Conservation (phyloP, 371 early-diverging fungal genomes). For the Rhizopus sp. region DNA sequence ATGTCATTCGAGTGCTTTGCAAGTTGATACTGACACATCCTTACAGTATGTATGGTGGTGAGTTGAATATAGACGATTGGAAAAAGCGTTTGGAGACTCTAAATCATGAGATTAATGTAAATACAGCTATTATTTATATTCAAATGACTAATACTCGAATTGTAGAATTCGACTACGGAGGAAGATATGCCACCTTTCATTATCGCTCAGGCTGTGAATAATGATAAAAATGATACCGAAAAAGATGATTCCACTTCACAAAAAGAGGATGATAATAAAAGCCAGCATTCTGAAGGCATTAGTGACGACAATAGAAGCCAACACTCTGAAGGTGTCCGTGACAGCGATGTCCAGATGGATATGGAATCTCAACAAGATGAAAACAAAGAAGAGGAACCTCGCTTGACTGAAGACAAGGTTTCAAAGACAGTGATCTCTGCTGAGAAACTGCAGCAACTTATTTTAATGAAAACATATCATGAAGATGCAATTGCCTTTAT, state of each 20-base stretch:
- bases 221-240: no score
- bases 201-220: constrained; percentile 6
- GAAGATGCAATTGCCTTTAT: constrained; percentile 86
- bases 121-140: not conserved
- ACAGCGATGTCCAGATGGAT: not conserved
- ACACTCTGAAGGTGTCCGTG: no score
- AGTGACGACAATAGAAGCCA: no score
- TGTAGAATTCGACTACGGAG: constrained; percentile 14
- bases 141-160: not conserved
- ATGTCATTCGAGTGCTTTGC: constrained; percentile 83
- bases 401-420: not conserved
- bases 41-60: constrained; percentile 88
- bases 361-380: constrained; percentile 7
- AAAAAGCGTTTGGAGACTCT: constrained; percentile 62
- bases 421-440: constrained; percentile 34
- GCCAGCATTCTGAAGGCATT: no score
- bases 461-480: constrained; percentile 77
- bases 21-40: constrained; percentile 86
- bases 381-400: constrained; percentile 12
- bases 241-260: not conserved
- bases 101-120: constrained; percentile 64
- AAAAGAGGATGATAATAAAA: not conserved
- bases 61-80: constrained; percentile 70
- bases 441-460: constrained; percentile 62
- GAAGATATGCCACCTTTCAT: constrained; percentile 12